phyloP scores from a whole-genome alignment of 2,329 filamentous ascomycete species.

The Alternaria angustiovoidea region DNA sequence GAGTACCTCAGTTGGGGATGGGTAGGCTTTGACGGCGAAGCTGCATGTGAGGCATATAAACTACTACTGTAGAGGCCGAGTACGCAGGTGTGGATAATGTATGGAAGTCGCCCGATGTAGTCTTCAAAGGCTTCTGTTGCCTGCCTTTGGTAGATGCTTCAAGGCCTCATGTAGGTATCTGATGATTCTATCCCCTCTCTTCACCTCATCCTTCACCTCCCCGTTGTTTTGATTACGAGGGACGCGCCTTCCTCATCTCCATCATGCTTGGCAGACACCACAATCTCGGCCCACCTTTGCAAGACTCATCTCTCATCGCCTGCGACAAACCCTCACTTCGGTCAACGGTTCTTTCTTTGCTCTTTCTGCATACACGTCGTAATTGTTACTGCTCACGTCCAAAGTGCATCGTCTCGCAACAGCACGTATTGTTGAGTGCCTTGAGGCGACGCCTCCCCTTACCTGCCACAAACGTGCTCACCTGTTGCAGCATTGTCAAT shows the following conservation, averaged over 20 bases:
- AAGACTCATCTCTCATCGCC: not conserved
- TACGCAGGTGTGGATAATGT: not conserved
- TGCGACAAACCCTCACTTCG: not conserved
- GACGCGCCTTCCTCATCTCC: not conserved
- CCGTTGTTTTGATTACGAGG: not conserved
- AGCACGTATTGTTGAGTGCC: no score
- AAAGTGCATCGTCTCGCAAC: not conserved
- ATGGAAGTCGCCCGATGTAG: not conserved
- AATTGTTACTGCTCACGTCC: not conserved
- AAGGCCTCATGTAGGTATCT: not conserved
- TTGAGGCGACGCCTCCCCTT: no score
- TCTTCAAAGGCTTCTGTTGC: not conserved
- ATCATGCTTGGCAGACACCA: not conserved
- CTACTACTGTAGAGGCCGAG: not conserved
- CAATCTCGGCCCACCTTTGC: not conserved
- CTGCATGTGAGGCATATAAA: not conserved
- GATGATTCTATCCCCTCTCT: slow-evolving; percentile 1
- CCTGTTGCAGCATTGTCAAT: not conserved
- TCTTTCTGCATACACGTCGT: not conserved
- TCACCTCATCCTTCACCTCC: not conserved
- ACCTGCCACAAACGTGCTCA: no score
- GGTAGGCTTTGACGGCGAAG: not conserved
- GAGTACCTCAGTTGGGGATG: not conserved
- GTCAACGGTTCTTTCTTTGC: not conserved
- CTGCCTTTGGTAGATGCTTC: not conserved